Evolutionary conservation across 2,329 filamentous ascomycete species (phyloP), one percentile per base, ranked within the genome.

Genomic region (Fusarium keratoplasticum): DNA sequence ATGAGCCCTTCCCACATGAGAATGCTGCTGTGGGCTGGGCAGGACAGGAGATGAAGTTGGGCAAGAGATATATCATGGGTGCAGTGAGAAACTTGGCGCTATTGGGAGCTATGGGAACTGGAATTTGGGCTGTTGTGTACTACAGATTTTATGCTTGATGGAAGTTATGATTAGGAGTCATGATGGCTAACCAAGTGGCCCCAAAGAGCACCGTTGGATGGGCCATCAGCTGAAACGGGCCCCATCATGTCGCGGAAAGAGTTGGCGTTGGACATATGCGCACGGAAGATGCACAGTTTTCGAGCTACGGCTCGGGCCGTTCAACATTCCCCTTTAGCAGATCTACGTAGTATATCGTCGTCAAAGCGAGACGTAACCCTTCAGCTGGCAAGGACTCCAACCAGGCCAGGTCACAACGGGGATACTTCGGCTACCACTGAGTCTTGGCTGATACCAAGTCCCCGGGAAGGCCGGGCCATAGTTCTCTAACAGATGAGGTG

Each of bases 291-390:
- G 42, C 31, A 33, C 35, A 52, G 18, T 38, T 38, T 62, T 38
- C 9, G 44, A 14, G 20, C 11, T 64, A 57, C 25, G 61, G 35
- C 40, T 44, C 61, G 33, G 47, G 61, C 25, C 27, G 61, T 42
- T 55, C 47, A 55, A 25, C 47, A n/a, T 55, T 22, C n/a, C 25
- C 60, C 60, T 52, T 62, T 11, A 52, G 33, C 33, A 62, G 60
- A 62, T 52, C 60, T 22, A 6, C 25, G 25, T 25, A 38, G 9
- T 18, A 40, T 40, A 40, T 40, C 38, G n/a, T 42, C 16, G 35
- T 18, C 35, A 36, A 36, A 36, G 35, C 35, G 35, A 36, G 35
- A 36, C 35, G 35, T 36, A 36, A 8, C 35, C 35, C 35, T 36
- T 36, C 35, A 36, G 35, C 35, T 18, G 35, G 35, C 35, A 36